Conservation (phyloP, 2,329 filamentous ascomycete species). For the Periconia macrospinosa region DNA sequence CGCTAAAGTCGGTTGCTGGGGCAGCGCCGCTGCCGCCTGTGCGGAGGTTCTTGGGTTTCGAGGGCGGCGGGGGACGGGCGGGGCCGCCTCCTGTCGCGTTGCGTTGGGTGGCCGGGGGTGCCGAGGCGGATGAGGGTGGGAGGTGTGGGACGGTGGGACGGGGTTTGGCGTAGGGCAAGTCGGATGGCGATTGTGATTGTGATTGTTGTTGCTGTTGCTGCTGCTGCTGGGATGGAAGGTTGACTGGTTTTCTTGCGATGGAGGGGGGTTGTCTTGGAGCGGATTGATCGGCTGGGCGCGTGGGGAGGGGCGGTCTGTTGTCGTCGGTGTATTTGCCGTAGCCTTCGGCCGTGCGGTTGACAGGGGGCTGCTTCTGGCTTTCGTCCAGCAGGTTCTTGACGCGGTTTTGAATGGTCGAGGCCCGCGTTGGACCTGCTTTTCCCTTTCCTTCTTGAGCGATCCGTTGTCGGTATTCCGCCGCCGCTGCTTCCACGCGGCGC, state of each 20-base stretch:
- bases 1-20: background rate
- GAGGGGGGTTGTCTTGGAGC: constrained; percentile 22
- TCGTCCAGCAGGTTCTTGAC: constrained; percentile 85
- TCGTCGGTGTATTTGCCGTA: constrained; percentile 81
- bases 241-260: constrained; percentile 53
- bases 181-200: constrained; percentile 15
- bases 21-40: constrained; percentile 43
- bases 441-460: constrained; percentile 64
- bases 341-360: constrained; percentile 76
- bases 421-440: constrained; percentile 57
- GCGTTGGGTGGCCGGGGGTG: constrained; percentile 34
- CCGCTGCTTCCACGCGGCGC: constrained; percentile 82
- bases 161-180: constrained; percentile 31
- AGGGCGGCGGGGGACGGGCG: constrained; percentile 57
- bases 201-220: constrained; percentile 15
- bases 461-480: constrained; percentile 81
- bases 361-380: constrained; percentile 56
- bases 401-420: constrained; percentile 86
- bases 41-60: constrained; percentile 63
- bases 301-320: constrained; percentile 29
- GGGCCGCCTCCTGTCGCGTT: constrained; percentile 25
- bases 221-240: constrained; percentile 9
- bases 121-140: constrained; percentile 30
- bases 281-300: constrained; percentile 31
- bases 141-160: constrained; percentile 22